Evolutionary conservation across 805 yeast genomes (phyloP), one percentile per base, ranked within the genome.

Genomic region (Lipomyces kockii): DNA sequence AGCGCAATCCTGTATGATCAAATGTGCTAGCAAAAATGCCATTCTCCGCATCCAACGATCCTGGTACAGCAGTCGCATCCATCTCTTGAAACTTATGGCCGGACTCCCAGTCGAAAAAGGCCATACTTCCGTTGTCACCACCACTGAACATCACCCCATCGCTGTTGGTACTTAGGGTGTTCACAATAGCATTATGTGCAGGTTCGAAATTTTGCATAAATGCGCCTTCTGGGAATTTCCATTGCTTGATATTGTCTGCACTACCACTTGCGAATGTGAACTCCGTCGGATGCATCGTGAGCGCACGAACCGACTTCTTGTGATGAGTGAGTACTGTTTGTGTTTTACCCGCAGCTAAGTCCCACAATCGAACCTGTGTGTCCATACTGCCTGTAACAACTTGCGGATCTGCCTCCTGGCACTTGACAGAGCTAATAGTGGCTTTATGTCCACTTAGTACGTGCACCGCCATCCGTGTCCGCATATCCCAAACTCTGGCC

Each of bases 401-500:
- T 77, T 95, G 98, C 0, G 98, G 98, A 68, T 91, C 96, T 0
- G 86, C 86, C 0, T 86, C 82, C 61, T 89, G 88, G 64, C 92
- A 82, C 49, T 80, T 81, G 1, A 95, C 89, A 60, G 88, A 82
- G 64, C 89, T 88, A 4, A 95, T 85, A 17, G 95, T 89, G 53
- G 86, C 84, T 69, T 86, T 84, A 78, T 95, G 99, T 0, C 98
- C 98, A 1, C 88, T 81, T 51, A 95, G 80, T 0, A 89, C 89
- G 83, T 89, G 88, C 0, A 90, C 88, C 17, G 93, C 88, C 2
- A 84, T 79, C 58, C 92, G 82, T 0, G 97, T 86, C 67, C 99
- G 83, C 64, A 95, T 88, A 78, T 95, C 99, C 99, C 99, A 95
- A 3, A 92, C 89, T 63, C 96, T 82, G 0, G 92, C 89, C 0